Evolutionary conservation across 2,329 filamentous ascomycete genomes (phyloP), one percentile per base, ranked within the genome.

Genomic region (Colletotrichum chrysophilum): DNA sequence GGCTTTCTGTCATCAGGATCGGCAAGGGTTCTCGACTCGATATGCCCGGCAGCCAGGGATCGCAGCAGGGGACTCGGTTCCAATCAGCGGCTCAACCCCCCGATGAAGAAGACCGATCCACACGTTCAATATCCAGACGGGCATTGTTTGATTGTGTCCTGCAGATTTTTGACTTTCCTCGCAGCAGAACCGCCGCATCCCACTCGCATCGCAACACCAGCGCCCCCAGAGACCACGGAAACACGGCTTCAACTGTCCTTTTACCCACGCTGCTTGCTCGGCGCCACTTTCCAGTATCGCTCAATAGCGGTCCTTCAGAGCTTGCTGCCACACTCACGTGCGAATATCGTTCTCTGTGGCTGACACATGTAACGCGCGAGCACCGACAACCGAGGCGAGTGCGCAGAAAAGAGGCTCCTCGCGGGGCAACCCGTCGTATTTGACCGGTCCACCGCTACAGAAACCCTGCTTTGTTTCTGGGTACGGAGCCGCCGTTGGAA

Each of bases 311-410:
- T 52, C n/a, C 2, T 21, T 48, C 13, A 48, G 16, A 58, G 38
- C 16, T 52, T 13, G 8, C 7, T 16, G 9, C 48, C 36, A 48
- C 56, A 28, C 64, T 75, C 74, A 76, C 74, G 70, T 76, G 70
- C 43, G 28, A 66, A 38, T 7, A 14, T 38, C 7, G 36, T 16
- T 13, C 9, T 43, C 28, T 12, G 38, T 32, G 36, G 58, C 73
- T 60, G 48, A 73, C 73, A 73, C 56, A 62, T 75, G 73, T 64
- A 16, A 64, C 52, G 26, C 26, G 14, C 56, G 32, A 60, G 61
- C 62, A 24, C 62, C 69, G 74, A 75, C 70, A 73, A 30, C 74
- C 74, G 70, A 76, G 74, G 74, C 74, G 24, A 36, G 21, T 43
- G 64, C 56, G n/a, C 61, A 32, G 32, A 62, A 66, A 62, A 71